Evolutionary conservation across 75 land plant species (phyloP).

Genomic region (Azolla pinnata): DNA sequence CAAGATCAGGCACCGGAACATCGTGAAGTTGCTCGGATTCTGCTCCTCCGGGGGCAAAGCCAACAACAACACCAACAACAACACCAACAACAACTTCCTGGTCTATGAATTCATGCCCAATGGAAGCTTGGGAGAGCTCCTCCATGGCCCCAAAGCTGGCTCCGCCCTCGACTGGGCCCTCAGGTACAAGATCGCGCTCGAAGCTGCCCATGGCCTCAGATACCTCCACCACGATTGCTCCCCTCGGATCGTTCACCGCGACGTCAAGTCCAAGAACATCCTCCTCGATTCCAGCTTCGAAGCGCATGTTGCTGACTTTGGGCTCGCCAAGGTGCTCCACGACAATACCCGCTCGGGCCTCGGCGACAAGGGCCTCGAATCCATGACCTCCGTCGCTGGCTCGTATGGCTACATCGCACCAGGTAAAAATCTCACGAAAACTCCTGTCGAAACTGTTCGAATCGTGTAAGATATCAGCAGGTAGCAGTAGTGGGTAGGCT

Average conservation of each 20-base stretch:
- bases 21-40: conserved; percentile 68
- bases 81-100: conserved; percentile 43
- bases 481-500: too few species aligned
- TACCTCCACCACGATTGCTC: conserved; percentile 64
- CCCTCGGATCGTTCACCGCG: conserved; percentile 67
- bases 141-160: conserved; percentile 33
- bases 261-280: conserved; percentile 83
- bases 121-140: conserved; percentile 47
- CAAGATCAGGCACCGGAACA: conserved; percentile 48
- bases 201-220: conserved; percentile 46
- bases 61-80: too few species aligned
- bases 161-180: conserved; percentile 46
- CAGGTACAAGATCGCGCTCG: conserved; percentile 41
- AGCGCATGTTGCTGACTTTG: conserved; percentile 79
- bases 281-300: conserved; percentile 60
- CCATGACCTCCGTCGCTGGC: conserved; percentile 52
- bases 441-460: too few species aligned
- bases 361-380: too few species aligned
- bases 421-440: conserved; percentile 6
- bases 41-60: too few species aligned
- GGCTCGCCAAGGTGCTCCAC: conserved; percentile 92
- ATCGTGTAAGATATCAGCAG: too few species aligned
- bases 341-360: too few species aligned
- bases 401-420: conserved; percentile 78
- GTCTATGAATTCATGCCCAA: conserved; percentile 82